phyloP scores from a whole-genome alignment of 1,284 basidiomycete genomes.

The Heliocybe sulcata region DNA sequence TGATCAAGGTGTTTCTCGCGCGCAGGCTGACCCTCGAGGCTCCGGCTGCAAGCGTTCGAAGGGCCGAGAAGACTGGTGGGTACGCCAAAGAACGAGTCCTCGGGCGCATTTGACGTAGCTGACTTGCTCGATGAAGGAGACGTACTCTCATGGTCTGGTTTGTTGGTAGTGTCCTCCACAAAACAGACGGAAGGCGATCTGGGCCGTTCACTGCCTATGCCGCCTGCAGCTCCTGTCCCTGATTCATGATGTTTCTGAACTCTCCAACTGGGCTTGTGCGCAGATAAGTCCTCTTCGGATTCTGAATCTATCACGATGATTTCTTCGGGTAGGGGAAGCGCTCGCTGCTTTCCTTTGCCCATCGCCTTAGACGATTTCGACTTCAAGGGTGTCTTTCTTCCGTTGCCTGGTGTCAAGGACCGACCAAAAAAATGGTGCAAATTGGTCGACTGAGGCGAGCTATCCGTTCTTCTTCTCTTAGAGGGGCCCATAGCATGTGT shows the following conservation, averaged over 20 bases:
- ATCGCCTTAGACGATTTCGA: slow-evolving; percentile 15
- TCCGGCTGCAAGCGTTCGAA: not conserved
- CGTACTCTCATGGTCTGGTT: not conserved
- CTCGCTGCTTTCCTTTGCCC: not conserved
- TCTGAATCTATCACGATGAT: slow-evolving; percentile 45
- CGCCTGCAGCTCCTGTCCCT: not conserved
- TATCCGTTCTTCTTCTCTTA: slow-evolving; percentile 33
- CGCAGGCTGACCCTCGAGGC: too few species aligned
- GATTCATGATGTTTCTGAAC: not conserved
- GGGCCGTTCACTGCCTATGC: not conserved
- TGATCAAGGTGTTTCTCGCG: too few species aligned
- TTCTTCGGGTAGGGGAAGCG: slow-evolving; percentile 21
- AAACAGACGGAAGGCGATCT: not conserved
- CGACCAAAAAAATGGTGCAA: slow-evolving; percentile 44
- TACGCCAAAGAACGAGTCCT: not conserved
- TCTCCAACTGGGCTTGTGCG: slow-evolving; percentile 5
- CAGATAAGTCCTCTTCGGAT: slow-evolving; percentile 37
- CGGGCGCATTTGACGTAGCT: not conserved
- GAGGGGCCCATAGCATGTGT: not conserved
- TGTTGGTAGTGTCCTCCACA: not conserved
- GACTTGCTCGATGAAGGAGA: not conserved
- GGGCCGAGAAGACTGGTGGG: not conserved
- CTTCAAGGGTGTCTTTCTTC: slow-evolving; percentile 12
- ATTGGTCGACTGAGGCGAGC: slow-evolving; percentile 29
- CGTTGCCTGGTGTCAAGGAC: slow-evolving; percentile 5